Evolutionary conservation across 352 stramenopile species (phyloP), one percentile per base, ranked within the genome.

Genomic region (Peronospora farinosa): DNA sequence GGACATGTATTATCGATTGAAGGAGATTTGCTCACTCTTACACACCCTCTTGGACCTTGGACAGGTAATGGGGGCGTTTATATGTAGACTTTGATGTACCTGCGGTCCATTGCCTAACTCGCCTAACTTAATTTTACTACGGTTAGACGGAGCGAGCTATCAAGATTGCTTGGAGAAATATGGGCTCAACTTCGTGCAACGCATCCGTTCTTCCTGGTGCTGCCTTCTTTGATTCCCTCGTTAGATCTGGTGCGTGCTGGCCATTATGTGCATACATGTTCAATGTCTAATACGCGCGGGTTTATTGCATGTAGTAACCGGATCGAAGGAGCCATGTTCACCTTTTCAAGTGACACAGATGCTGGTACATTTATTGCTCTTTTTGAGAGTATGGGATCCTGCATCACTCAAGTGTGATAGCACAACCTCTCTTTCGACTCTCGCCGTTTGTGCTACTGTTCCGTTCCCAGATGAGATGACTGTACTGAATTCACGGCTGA

Each of bases 1-100:
- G 47, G 73, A 86, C 30, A 88, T 88, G 78, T 79, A 84, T 42
- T 82, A 67, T 33, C 73, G 75, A 0, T 46, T 88, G 3, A 67
- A 70, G 5, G 67, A 69, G 3, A 70, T 75, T 40, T 54, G 50
- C 19, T 37, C 67, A 15, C 58, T 88, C 30, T 54, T 90, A 25
- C 54, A 60, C 30, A 71, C 69, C 3, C 57, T 86, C 40, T 62
- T 90, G 43, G 55, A 71, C 13, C 27, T 66, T 5, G 73, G 65
- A 38, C 63, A 84, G 63, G 74, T 84, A 64, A 38, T 25, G 3
- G 10, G 30, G 13, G 23, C 9, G 4, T 15, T 1, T 35, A 32
- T 17, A 42, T 16, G 12, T 31, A 16, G 4, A 10, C 3, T 17
- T 50, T 45, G 15, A 32, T 31, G 37, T 54, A 2, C 13, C 5